phyloP scores from a whole-genome alignment of 2,329 filamentous ascomycete genomes.

The Lasiodiplodia citricola region DNA sequence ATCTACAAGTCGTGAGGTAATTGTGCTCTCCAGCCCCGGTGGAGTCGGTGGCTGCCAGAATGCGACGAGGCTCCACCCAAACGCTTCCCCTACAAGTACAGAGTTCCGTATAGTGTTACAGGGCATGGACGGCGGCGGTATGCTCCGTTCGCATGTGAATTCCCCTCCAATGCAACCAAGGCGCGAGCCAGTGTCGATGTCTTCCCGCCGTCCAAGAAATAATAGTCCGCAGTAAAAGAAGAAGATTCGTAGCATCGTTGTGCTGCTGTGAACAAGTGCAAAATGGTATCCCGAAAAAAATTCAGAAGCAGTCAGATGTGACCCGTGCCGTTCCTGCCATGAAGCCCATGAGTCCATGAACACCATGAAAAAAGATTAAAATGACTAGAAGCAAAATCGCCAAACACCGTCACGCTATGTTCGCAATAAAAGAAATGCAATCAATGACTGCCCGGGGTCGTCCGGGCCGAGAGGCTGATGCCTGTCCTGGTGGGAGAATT shows the following conservation, averaged over 20 bases:
- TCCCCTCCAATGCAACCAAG: conserved; percentile 33
- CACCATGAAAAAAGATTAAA: conserved; percentile 19
- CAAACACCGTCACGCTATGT: conserved; percentile 28
- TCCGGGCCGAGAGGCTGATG: not conserved
- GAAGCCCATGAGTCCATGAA: conserved; percentile 16
- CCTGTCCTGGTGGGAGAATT: conserved; percentile 1
- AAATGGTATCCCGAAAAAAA: conserved; percentile 41
- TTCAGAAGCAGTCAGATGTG: conserved; percentile 35
- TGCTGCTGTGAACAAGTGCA: conserved; percentile 31
- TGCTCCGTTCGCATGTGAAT: conserved; percentile 34
- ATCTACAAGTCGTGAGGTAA: conserved; percentile 38
- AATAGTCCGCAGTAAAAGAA: conserved; percentile 32
- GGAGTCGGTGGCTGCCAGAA: conserved; percentile 28
- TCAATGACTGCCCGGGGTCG: conserved; percentile 14
- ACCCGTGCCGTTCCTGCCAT: conserved; percentile 21
- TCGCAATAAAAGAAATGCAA: conserved; percentile 26
- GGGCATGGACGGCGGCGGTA: conserved; percentile 36
- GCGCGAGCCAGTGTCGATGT: conserved; percentile 43
- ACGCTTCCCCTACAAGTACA: conserved; percentile 45
- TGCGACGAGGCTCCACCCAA: conserved; percentile 40
- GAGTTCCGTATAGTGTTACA: conserved; percentile 46
- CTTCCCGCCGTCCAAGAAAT: conserved; percentile 33
- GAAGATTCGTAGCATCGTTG: conserved; percentile 48
- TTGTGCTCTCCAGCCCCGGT: conserved; percentile 30
- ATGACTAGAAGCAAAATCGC: conserved; percentile 21